Conservation (phyloP, 2,329 filamentous ascomycete genomes). For the Pyrenophora seminiperda region DNA sequence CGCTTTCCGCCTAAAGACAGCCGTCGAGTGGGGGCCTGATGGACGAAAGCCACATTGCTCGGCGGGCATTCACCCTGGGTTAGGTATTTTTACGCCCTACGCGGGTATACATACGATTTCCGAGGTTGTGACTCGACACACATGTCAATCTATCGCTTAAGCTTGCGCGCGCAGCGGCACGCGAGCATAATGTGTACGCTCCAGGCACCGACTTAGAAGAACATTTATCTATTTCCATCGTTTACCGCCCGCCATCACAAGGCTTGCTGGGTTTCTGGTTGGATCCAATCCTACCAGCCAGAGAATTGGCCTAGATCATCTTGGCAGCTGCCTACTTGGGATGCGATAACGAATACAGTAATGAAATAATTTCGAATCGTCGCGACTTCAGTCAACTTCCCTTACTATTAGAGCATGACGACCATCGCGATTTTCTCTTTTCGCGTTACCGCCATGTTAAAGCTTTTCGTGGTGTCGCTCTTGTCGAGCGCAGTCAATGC, state of each 20-base stretch:
- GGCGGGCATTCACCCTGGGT: too few relatives aligned
- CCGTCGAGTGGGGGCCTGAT: constrained; percentile 3
- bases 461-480: background rate
- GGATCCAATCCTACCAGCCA: background rate
- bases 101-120: background rate
- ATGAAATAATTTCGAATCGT: background rate
- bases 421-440: background rate
- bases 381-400: background rate
- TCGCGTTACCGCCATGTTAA: background rate
- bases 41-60: background rate
- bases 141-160: too few relatives aligned
- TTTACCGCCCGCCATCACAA: background rate
- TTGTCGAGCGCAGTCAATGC: background rate
- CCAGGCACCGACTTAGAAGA: background rate
- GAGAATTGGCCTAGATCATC: background rate
- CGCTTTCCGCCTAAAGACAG: constrained; percentile 54
- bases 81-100: background rate
- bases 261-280: background rate
- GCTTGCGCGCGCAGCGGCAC: too few relatives aligned
- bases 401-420: background rate
- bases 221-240: background rate
- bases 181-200: too few relatives aligned
- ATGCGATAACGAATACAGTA: background rate
- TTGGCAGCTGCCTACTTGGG: constrained; percentile 3
- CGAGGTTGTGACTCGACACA: too few relatives aligned